Percentiles rank a stretch among this genome's conserved stretches.
These are phyloP conservation scores for Xylaria hypoxylon DNA, from an alignment of 2,329 filamentous ascomycete genomes.

Conservation along the genomic window DNA sequence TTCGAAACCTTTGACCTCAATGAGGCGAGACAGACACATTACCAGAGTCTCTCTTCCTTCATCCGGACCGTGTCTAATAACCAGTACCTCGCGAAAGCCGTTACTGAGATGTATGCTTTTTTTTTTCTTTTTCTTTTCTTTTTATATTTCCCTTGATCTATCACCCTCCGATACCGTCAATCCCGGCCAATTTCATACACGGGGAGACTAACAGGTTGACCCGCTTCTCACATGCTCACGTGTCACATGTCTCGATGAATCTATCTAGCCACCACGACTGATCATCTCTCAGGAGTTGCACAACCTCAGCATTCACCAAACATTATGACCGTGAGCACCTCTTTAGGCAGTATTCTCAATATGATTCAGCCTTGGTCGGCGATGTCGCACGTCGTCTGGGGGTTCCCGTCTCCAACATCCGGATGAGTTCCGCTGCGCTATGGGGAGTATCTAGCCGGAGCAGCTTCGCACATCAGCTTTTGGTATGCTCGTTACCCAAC, in stretches of 20 bases:
- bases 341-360: slow-evolving; percentile 40
- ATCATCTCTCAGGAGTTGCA: slow-evolving; percentile 38
- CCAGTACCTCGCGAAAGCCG: slow-evolving; percentile 33
- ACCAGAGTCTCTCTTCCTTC: slow-evolving; percentile 40
- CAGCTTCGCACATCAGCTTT: slow-evolving; percentile 38
- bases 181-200: slow-evolving; percentile 1
- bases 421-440: slow-evolving; percentile 39
- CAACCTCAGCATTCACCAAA: slow-evolving; percentile 39
- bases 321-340: slow-evolving; percentile 42
- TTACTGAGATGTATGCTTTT: slow-evolving; percentile 39
- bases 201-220: neutral
- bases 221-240: slow-evolving; percentile 16
- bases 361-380: slow-evolving; percentile 39
- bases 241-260: slow-evolving; percentile 10
- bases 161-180: neutral
- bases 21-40: slow-evolving; percentile 20
- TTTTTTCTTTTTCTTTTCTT: neutral
- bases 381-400: slow-evolving; percentile 39
- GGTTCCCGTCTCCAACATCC: slow-evolving; percentile 39
- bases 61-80: slow-evolving; percentile 39
- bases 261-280: slow-evolving; percentile 19
- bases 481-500: slow-evolving; percentile 40
- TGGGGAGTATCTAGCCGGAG: slow-evolving; percentile 39
- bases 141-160: neutral
- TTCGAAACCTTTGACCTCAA: slow-evolving; percentile 37